A percentile compares a stretch with the other conserved stretches of the same genome.
These are phyloP conservation scores for Zarea fungicola DNA, from an alignment of 2,329 filamentous ascomycete genomes.

Conservation along the genomic window DNA sequence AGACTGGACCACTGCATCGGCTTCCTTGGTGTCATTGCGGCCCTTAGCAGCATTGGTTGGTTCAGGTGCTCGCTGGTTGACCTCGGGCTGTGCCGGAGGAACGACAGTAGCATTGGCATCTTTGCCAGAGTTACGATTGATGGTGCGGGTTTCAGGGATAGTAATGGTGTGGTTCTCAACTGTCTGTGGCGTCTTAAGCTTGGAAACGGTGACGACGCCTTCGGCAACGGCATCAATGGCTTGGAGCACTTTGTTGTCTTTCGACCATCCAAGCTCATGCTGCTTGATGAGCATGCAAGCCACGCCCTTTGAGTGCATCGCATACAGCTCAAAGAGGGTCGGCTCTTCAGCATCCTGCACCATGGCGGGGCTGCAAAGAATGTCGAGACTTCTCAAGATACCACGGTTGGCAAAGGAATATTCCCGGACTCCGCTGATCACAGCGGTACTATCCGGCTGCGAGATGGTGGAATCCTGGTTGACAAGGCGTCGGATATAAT, in stretches of 20 bases:
- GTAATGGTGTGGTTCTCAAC: constrained; percentile 28
- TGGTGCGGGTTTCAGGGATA: constrained; percentile 33
- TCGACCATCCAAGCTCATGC: constrained; percentile 84
- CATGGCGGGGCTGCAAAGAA: constrained; percentile 68
- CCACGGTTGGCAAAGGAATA: constrained; percentile 88
- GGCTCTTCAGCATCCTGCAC: constrained; percentile 61
- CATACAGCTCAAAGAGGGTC: constrained; percentile 87
- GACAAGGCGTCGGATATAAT: constrained; percentile 75
- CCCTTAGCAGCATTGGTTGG: constrained; percentile 31
- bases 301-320: constrained; percentile 97
- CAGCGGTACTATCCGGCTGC: constrained; percentile 88
- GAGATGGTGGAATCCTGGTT: constrained; percentile 68
- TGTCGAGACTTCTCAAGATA: constrained; percentile 81
- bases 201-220: constrained; percentile 69
- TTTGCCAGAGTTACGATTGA: constrained; percentile 30
- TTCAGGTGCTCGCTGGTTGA: constrained; percentile 28
- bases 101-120: constrained; percentile 28
- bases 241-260: constrained; percentile 80
- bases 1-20: constrained; percentile 37
- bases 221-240: constrained; percentile 70
- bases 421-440: constrained; percentile 94
- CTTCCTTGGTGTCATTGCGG: constrained; percentile 43
- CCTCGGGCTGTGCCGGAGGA: constrained; percentile 22
- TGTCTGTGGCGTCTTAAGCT: constrained; percentile 53
- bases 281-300: constrained; percentile 82